These are phyloP conservation scores for Volvariella surrecta DNA, from an alignment of 1,284 basidiomycete genomes.

Conservation along the genomic window DNA sequence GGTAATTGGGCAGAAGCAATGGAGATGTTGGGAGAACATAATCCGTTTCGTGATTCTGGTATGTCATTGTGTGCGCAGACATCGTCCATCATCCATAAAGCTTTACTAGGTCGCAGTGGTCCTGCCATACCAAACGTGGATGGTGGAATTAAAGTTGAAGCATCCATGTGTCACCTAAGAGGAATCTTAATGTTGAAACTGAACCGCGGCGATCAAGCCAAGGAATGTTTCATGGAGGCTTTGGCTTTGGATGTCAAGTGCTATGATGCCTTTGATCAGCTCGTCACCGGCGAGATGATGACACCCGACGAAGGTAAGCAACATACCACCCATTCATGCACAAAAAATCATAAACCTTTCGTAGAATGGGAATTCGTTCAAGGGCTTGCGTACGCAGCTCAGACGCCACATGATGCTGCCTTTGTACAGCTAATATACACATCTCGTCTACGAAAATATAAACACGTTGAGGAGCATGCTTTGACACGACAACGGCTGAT, in stretches of 20 bases:
- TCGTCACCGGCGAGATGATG: conserved; percentile 93
- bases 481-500: conserved; percentile 67
- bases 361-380: conserved; percentile 96
- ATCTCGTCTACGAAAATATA: conserved; percentile 84
- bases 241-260: conserved; percentile 94
- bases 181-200: conserved; percentile 92
- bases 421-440: conserved; percentile 92
- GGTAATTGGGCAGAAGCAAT: conserved; percentile 92
- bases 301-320: conserved; percentile 77
- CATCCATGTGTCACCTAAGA: conserved; percentile 91
- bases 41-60: conserved; percentile 76
- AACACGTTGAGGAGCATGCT: conserved; percentile 76
- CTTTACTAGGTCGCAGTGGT: conserved; percentile 42
- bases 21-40: conserved; percentile 88
- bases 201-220: conserved; percentile 83
- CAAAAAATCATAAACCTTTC: conserved; percentile 1
- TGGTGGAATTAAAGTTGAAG: conserved; percentile 91
- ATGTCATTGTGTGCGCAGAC: conserved; percentile 12
- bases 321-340: neutral
- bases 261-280: conserved; percentile 90
- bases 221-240: conserved; percentile 92
- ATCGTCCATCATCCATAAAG: conserved; percentile 6
- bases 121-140: conserved; percentile 69
- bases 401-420: conserved; percentile 80
- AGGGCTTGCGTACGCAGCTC: conserved; percentile 73